Evolutionary conservation across 2,329 filamentous ascomycete genomes (phyloP).

Genomic region (Escovopsis sp.): DNA sequence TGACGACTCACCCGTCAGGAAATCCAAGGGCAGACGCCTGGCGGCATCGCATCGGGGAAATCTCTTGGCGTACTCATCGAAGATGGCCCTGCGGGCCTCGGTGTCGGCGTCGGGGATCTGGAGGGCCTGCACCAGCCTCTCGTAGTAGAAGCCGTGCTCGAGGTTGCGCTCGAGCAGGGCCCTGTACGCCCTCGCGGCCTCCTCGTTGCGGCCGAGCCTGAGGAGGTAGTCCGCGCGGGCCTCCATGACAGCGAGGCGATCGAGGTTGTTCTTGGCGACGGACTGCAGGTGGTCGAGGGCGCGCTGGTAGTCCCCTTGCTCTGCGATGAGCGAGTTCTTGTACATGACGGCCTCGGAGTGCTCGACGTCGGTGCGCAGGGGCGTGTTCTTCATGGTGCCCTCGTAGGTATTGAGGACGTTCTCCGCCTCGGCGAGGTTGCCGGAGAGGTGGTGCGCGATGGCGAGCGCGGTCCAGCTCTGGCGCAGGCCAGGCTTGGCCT

Average conservation of each 20-base stretch:
- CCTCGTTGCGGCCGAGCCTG: constrained; percentile 59
- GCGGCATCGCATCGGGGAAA: constrained; percentile 73
- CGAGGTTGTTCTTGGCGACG: constrained; percentile 61
- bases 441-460: constrained; percentile 81
- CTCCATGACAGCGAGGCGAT: constrained; percentile 76
- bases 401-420: constrained; percentile 85
- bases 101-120: constrained; percentile 43
- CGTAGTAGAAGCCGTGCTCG: constrained; percentile 77
- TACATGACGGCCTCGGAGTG: constrained; percentile 90
- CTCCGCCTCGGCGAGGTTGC: constrained; percentile 73
- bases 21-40: constrained; percentile 74
- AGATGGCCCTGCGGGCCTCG: constrained; percentile 56
- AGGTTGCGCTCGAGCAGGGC: constrained; percentile 72
- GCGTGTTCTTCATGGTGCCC: constrained; percentile 72
- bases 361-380: constrained; percentile 67
- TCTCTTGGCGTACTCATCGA: constrained; percentile 61
- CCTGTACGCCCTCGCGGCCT: constrained; percentile 70
- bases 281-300: constrained; percentile 76
- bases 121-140: constrained; percentile 55
- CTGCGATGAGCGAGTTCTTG: constrained; percentile 88
- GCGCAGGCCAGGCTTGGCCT: constrained; percentile 63
- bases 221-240: constrained; percentile 71
- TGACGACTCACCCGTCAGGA: constrained; percentile 50
- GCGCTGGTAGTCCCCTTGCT: constrained; percentile 66
- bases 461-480: constrained; percentile 98